Base-by-base conservation (phyloP, 441 rosid genomes). In the Melastoma candidum region DNA sequence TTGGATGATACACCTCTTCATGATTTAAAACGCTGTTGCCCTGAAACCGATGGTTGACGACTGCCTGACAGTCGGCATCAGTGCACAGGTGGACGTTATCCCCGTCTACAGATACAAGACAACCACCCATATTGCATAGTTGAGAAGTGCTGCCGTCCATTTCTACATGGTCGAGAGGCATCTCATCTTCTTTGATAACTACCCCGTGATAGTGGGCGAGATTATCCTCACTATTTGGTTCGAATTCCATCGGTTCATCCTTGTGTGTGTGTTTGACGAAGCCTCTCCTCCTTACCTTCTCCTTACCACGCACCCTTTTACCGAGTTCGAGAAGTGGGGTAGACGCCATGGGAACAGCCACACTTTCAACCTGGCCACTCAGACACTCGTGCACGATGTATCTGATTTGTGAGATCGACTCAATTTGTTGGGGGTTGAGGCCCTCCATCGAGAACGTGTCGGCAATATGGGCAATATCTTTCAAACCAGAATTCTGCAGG, bases 381-480 rank as follows among this genome's bases (percentile, higher is more conserved):
- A 90, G 61, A 71, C 95, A 87, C 71, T 87, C 98, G 72, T 87
- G 93, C 12, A 84, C 95, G 48, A 87, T 83, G 71, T 70, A 77
- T 65, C 90, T 81, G 51, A 90, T 79, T 71, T 79, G 79, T 26
- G 90, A 62, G 61, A 90, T 74, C 52, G 81, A 83, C 51, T 83
- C 86, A 63, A 75, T 70, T 63, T 90, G 90, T 48, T 81, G 82
- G 44, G 77, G 76, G 61, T 86, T 88, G 74, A 89, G 68, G 44
- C 93, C 96, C 66, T 89, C 78, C 12, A 69, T 73, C 0, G 81
- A 69, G 74, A 89, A 88, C 47, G 83, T 74, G 64, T 93, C 93
- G 2, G 97, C 93, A 63, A 89, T 68, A 72, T 76, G 80, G 13
- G 85, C 74, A 67, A 89, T 86, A 61, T 93, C 96, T 71, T 85